phyloP scores from a whole-genome alignment of 225 moss, liverwort and hornwort genomes.

The Antitrichia curtipendula region DNA sequence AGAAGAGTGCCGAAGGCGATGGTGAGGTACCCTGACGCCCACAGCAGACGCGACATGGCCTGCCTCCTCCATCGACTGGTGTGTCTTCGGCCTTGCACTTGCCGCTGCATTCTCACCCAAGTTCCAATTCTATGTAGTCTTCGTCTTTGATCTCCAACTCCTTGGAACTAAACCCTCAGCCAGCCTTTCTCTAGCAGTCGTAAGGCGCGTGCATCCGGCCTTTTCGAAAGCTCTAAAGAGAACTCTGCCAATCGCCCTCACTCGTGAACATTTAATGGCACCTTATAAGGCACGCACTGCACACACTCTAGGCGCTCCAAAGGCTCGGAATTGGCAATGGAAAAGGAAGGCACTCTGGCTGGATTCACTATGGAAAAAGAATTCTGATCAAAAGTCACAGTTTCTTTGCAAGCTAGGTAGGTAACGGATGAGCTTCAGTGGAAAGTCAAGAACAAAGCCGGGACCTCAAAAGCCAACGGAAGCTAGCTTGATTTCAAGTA shows the following conservation, averaged over 20 bases:
- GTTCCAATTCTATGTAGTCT: neutral
- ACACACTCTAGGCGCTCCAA: neutral
- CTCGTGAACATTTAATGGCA: neutral
- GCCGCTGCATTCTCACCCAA: conserved; percentile 22
- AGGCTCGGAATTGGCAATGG: neutral
- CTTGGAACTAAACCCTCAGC: neutral
- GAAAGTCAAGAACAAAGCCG: neutral
- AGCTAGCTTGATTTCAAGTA: neutral
- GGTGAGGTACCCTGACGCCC: conserved; percentile 47
- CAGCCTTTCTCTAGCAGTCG: neutral
- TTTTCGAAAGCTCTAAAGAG: neutral
- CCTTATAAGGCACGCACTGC: neutral
- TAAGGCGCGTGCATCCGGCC: neutral
- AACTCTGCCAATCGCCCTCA: neutral
- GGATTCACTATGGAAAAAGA: neutral
- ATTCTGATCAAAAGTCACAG: neutral
- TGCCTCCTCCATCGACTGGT: conserved; percentile 15
- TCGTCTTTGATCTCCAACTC: neutral
- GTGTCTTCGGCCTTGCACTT: conserved; percentile 25
- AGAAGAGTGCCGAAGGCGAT: conserved; percentile 46
- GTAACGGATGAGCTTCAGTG: neutral
- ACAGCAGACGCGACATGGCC: conserved; percentile 20
- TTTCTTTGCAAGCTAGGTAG: neutral
- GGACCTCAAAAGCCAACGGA: neutral
- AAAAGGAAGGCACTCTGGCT: neutral